These are phyloP conservation scores for Aaosphaeria pasadenensis DNA, from an alignment of 2,329 filamentous ascomycete genomes.

Conservation along the genomic window DNA sequence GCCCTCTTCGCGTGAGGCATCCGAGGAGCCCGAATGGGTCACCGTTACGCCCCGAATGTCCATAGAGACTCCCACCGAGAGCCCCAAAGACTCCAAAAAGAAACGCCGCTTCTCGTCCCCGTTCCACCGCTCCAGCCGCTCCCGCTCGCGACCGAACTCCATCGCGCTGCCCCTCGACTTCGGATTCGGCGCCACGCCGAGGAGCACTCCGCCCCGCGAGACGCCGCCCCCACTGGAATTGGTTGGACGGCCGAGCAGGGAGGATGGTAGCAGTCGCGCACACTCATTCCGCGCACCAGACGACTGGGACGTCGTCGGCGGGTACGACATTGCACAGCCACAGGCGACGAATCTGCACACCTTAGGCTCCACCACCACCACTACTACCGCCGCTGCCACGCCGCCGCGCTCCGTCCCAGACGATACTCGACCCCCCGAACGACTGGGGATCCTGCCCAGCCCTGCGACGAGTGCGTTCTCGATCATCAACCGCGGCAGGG, in stretches of 20 bases:
- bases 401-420: not conserved
- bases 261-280: slow-evolving; percentile 13
- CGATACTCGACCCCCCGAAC: slow-evolving; percentile 9
- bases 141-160: slow-evolving; percentile 28
- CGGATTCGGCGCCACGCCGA: slow-evolving; percentile 11
- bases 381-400: slow-evolving; percentile 1
- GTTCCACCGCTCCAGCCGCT: slow-evolving; percentile 32
- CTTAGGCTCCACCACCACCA: no score
- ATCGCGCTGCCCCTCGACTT: slow-evolving; percentile 18
- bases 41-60: slow-evolving; percentile 3
- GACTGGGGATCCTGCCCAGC: slow-evolving; percentile 23
- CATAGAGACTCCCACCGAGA: slow-evolving; percentile 4
- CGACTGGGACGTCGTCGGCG: slow-evolving; percentile 17
- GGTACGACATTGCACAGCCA: not conserved
- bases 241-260: not conserved
- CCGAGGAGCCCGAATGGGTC: slow-evolving; percentile 27
- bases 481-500: slow-evolving; percentile 13
- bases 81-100: slow-evolving; percentile 20
- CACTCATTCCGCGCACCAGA: slow-evolving; percentile 31
- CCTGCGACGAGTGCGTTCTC: slow-evolving; percentile 29
- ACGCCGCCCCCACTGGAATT: slow-evolving; percentile 9
- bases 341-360: no score
- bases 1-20: slow-evolving; percentile 27
- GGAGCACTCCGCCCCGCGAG: slow-evolving; percentile 20
- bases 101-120: slow-evolving; percentile 31